Evolutionary conservation across 225 moss, liverwort and hornwort species (phyloP).

Genomic region (Takakia lepidozioides): DNA sequence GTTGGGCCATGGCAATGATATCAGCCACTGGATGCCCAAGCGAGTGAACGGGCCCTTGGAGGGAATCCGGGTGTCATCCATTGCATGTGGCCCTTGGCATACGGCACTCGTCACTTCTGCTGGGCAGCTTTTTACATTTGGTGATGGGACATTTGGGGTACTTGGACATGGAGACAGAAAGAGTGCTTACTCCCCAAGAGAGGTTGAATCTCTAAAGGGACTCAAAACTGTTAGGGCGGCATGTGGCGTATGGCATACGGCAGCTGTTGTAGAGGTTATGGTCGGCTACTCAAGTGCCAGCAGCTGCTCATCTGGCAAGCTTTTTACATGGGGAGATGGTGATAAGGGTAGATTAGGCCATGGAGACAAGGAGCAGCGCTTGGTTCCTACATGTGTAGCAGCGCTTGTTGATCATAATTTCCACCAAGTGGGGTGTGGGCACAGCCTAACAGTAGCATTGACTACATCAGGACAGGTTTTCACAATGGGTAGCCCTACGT

Average conservation of each 20-base stretch:
- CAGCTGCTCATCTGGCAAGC: conserved; percentile 86
- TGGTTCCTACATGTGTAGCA: conserved; percentile 96
- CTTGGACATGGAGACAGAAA: conserved; percentile 92
- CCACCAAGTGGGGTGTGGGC: conserved; percentile 86
- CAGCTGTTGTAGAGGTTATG: conserved; percentile 99
- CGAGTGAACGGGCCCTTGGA: conserved; percentile 81
- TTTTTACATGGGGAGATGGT: conserved; percentile 99
- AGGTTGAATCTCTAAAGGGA: conserved; percentile 96
- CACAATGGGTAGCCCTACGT: conserved; percentile 90
- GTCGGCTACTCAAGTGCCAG: conserved; percentile 79
- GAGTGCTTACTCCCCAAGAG: conserved; percentile 70
- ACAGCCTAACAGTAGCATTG: conserved; percentile 90
- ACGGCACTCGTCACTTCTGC: conserved; percentile 88
- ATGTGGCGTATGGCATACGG: conserved; percentile 99
- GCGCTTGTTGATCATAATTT: conserved; percentile 93
- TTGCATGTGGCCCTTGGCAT: conserved; percentile 99
- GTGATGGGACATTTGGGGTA: conserved; percentile 97
- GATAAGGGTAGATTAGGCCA: conserved; percentile 92
- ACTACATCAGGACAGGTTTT: conserved; percentile 92
- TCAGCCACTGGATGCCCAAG: conserved; percentile 99
- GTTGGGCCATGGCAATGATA: conserved; percentile 92
- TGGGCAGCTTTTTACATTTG: conserved; percentile 94
- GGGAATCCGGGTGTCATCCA: conserved; percentile 77
- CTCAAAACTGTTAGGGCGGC: conserved; percentile 91
- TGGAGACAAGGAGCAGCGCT: conserved; percentile 93